Base-by-base conservation (phyloP, 352 stramenopile genomes). In the Globisporangium uncinulatum region DNA sequence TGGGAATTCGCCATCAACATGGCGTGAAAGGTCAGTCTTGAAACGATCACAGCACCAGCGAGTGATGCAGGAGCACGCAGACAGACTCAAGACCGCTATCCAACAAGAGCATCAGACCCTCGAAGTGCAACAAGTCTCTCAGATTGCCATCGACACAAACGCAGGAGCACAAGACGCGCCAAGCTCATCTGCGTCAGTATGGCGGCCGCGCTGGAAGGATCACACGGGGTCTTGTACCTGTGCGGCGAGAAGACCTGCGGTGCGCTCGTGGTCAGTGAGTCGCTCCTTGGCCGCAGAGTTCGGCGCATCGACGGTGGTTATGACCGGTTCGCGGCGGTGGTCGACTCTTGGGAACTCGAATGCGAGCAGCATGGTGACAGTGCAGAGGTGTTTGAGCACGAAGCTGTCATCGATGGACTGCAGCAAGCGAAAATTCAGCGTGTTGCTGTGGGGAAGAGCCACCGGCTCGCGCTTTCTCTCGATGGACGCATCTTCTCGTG, bases 401-500 rank as follows among this genome's bases (percentile, higher is more conserved):
- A 79, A 32, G 62, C 65, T 21, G 68, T 76, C 17, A 51, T 50
- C 9, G 51, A 76, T 20, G 65, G 61, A 19, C 46, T 84, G 17
- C 59, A 83, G 39, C 69, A 83, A 24, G 63, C 80, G 19, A 77
- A 79, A 39, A 58, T 91, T 3, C 71, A 80, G 17, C 67, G 84
- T 21, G 45, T 87, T 21, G 69, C 77, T 2, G 70, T 83, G 44
- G 82, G 82, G 17, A 69, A 71, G 51, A 58, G 70, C n/a, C 77
- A 92, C 54, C 69, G 72, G n/a, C 63, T 85, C 6, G 72, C 71
- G 10, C 59, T 87, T 3, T 79, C 76, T 11, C 57, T 89, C 11
- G 72, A 92, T 39, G 79, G 82, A 2, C 62, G 87, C 10, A 56
- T 92, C 41, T 87, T 79, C 53, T 83, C 78, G 1, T 92, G 79